phyloP scores from a whole-genome alignment of 176 grass and related monocot species.

The Hyparrhenia diplandra region DNA sequence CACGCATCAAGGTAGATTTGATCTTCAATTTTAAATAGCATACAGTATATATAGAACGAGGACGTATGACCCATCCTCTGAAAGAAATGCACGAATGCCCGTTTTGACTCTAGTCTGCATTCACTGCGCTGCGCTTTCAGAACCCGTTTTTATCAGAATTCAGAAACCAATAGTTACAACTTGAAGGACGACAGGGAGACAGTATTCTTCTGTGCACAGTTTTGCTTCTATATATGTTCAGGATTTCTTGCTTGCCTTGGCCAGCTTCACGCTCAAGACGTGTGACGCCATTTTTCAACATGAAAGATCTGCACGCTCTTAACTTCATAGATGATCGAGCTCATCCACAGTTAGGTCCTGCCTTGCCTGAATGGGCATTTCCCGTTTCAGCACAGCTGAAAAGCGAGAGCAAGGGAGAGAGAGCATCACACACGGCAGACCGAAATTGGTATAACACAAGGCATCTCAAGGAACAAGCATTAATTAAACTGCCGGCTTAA shows the following conservation, averaged over 20 bases:
- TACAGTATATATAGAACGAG: too few relatives aligned
- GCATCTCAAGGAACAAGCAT: background rate
- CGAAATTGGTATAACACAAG: background rate
- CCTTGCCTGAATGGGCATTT: background rate
- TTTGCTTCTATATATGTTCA: background rate
- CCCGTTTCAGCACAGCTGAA: background rate
- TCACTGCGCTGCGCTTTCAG: background rate
- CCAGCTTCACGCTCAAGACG: background rate
- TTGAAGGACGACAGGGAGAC: background rate
- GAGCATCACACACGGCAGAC: background rate
- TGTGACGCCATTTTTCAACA: background rate
- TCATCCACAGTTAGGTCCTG: background rate
- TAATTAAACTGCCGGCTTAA: background rate
- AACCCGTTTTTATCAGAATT: background rate
- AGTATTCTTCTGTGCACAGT: background rate
- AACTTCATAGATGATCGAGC: background rate
- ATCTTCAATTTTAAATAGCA: too few relatives aligned
- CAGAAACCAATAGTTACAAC: background rate
- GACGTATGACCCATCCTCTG: too few relatives aligned
- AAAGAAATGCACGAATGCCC: background rate
- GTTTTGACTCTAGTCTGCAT: background rate
- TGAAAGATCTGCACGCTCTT: background rate
- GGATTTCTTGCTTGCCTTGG: background rate
- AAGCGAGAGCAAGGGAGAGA: too few relatives aligned
- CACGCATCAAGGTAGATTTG: too few relatives aligned